A percentile compares a stretch with the other conserved stretches of the same genome.
Conservation (phyloP, 2,329 filamentous ascomycete species). For the Ilyonectria sp. region DNA sequence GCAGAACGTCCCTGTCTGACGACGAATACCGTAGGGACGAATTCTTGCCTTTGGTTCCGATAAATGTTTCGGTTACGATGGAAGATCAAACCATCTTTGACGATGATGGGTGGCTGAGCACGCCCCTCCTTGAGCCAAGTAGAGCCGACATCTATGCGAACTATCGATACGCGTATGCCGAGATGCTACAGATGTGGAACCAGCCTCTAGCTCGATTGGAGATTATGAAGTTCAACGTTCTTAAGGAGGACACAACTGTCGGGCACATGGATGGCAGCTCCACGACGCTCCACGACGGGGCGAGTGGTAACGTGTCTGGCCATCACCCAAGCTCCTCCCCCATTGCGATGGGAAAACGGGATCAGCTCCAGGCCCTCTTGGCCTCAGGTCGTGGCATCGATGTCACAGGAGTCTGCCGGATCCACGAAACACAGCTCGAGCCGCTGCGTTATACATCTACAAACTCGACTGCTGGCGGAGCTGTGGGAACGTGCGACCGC, state of each 20-base stretch:
- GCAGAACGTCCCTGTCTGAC: conserved; percentile 68
- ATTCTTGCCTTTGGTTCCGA: conserved; percentile 62
- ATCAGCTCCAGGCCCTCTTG: conserved; percentile 65
- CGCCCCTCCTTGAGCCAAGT: conserved; percentile 69
- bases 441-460: conserved; percentile 66
- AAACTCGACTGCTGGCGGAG: conserved; percentile 59
- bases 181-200: conserved; percentile 77
- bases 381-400: conserved; percentile 72
- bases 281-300: conserved; percentile 57
- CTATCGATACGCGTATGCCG: conserved; percentile 78
- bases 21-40: conserved; percentile 67
- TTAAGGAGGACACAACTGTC: conserved; percentile 63
- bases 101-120: conserved; percentile 76
- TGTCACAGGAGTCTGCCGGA: conserved; percentile 73
- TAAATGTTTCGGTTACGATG: conserved; percentile 67
- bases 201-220: conserved; percentile 75
- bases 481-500: conserved; percentile 65
- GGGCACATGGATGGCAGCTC: conserved; percentile 51
- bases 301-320: conserved; percentile 52
- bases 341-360: conserved; percentile 71
- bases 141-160: conserved; percentile 66
- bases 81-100: conserved; percentile 78
- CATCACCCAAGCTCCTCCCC: conserved; percentile 62
- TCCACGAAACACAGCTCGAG: conserved; percentile 75
- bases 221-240: conserved; percentile 78